Evolutionary conservation across 768 basidiomycete species (phyloP), one percentile per base, ranked within the genome.

Genomic region (Phaeotremella fagi): DNA sequence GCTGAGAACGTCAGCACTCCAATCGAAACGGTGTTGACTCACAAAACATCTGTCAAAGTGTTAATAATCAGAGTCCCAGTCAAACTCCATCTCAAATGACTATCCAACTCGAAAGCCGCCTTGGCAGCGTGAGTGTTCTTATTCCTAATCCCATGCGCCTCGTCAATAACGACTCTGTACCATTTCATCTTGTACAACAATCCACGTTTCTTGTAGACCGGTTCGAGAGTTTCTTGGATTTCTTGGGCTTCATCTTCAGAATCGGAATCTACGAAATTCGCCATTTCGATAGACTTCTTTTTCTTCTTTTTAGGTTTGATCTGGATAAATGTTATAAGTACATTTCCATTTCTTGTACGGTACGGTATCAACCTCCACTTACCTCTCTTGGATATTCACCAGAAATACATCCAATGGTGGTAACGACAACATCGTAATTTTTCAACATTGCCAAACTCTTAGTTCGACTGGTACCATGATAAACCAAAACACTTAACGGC

Each of bases 101-200:
- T 53, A 22, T 59, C 44, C 82, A 71, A 29, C 82, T 83, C 31
- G 45, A 47, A 57, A 1, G 36, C 50, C 22, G 56, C 60, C 41
- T 50, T 50, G 5, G 60, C 50, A 18, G 50, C 28, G 28, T 15
- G 25, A 44, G 47, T 42, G 23, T 47, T 31, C 49, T n/a, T 26
- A 61, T 86, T 86, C 23, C 85, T 80, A 31, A 60, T 47, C 12
- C 61, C 84, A 47, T 64, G 58, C 6, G 70, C 67, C 68, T 90
- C 88, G 60, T 90, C 88, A 3, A 86, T 79, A 50, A 89, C 77
- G 26, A 83, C 81, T 6, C 87, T 81, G 63, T 80, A 85, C 77
- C 84, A 90, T 25, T 78, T 79, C 47, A 80, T 78, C 27, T 79
- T 78, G 1, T 84, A 80, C 14, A 89, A 73, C 2, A 83, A 72